Evolutionary conservation across 1,139 yeast genomes (phyloP).

Genomic region (Maudiozyma humilis): DNA sequence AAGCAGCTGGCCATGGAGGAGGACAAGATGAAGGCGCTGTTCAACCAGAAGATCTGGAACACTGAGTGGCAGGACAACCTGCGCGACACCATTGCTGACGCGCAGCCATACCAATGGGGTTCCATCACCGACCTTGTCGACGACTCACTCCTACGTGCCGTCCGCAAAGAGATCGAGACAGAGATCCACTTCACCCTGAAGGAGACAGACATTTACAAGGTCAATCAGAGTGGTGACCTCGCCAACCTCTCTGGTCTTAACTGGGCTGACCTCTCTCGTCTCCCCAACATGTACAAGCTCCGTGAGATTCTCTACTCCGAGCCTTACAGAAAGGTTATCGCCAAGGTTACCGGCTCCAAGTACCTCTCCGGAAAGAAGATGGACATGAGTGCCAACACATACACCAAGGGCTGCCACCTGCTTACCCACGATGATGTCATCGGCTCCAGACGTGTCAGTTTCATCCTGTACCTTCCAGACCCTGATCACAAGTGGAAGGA

Average conservation of each 20-base stretch:
- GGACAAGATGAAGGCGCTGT: constrained; percentile 39
- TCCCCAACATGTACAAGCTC: constrained; percentile 67
- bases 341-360: constrained; percentile 81
- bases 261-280: constrained; percentile 60
- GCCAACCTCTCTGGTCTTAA: constrained; percentile 86
- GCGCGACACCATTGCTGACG: constrained; percentile 37
- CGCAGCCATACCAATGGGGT: constrained; percentile 87
- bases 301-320: constrained; percentile 83
- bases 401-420: constrained; percentile 87
- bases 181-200: constrained; percentile 87
- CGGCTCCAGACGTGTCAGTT: constrained; percentile 88
- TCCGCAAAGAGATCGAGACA: constrained; percentile 71
- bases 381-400: constrained; percentile 87
- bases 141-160: constrained; percentile 67
- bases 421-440: constrained; percentile 96
- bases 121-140: constrained; percentile 64
- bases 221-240: constrained; percentile 88
- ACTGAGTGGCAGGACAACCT: constrained; percentile 37
- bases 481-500: constrained; percentile 85
- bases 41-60: constrained; percentile 51
- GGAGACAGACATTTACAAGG: constrained; percentile 95
- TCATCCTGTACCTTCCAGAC: constrained; percentile 84
- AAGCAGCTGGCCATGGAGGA: constrained; percentile 27
- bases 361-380: constrained; percentile 81
- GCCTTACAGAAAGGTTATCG: constrained; percentile 72